A percentile compares a stretch with the other conserved stretches of the same genome.
These are phyloP conservation scores for Thozetella sp. DNA, from an alignment of 495 filamentous ascomycete genomes.

Conservation along the genomic window DNA sequence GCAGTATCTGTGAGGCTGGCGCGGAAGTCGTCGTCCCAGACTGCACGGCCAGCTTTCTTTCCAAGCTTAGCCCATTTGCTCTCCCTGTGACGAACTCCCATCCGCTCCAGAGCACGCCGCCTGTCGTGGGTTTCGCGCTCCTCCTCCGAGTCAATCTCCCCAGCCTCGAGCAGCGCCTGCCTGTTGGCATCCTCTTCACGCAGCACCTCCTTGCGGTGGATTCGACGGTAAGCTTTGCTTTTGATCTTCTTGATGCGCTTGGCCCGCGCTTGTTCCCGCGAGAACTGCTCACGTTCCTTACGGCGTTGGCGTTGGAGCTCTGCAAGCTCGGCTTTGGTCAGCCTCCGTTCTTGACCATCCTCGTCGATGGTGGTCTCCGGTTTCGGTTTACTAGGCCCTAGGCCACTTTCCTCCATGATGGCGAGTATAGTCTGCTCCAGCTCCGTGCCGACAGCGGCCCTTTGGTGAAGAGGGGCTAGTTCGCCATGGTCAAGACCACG, in stretches of 20 bases:
- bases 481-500: slow-evolving; percentile 47
- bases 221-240: slow-evolving; percentile 86
- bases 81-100: slow-evolving; percentile 85
- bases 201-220: slow-evolving; percentile 86
- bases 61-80: slow-evolving; percentile 95
- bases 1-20: slow-evolving; percentile 81
- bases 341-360: slow-evolving; percentile 65
- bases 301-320: slow-evolving; percentile 75
- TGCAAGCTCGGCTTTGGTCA: slow-evolving; percentile 69
- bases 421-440: slow-evolving; percentile 81
- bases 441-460: slow-evolving; percentile 65
- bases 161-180: slow-evolving; percentile 66
- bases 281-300: slow-evolving; percentile 79
- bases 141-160: slow-evolving; percentile 67
- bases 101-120: slow-evolving; percentile 80
- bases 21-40: slow-evolving; percentile 84
- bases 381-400: slow-evolving; percentile 49
- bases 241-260: slow-evolving; percentile 99
- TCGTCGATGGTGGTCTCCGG: slow-evolving; percentile 59
- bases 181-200: slow-evolving; percentile 70
- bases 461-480: slow-evolving; percentile 55
- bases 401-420: slow-evolving; percentile 86
- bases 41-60: slow-evolving; percentile 74
- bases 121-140: slow-evolving; percentile 81
- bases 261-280: slow-evolving; percentile 84